Evolutionary conservation across 179 eudicot genomes (phyloP), one percentile per base, ranked within the genome.

Genomic region (Beta lomatogona): DNA sequence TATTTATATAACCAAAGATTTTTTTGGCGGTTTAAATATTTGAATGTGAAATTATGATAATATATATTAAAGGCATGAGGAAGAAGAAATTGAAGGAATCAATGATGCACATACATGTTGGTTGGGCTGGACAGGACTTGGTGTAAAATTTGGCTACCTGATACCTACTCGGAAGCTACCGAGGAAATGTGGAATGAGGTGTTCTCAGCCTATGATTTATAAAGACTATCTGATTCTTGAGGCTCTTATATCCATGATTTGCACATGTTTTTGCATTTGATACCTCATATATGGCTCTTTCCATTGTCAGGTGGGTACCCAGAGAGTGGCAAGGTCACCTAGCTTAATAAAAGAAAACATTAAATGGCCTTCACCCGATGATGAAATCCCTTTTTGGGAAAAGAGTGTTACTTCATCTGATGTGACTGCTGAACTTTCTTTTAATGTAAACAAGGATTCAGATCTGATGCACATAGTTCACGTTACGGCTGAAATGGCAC

Each of bases 401-500:
- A 89, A 86, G 75, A 89, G 82, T 5, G 79, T 84, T n/a, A 77
- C 88, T 78, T 79, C 86, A 28, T 86, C 88, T 82, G 88, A 89
- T 57, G 80, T 79, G 61, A 82, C 54, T 58, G 52, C 83, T 4
- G 88, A 85, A 65, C 73, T 57, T 64, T 87, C 91, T 13, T 41
- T 48, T 61, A 73, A 70, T 10, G 81, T 79, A 31, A 72, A 87
- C 80, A 89, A 88, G 83, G 98, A 91, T 80, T 75, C 91, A 57
- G 88, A 88, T 81, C 87, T 79, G 80, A 73, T 90, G 86, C 92
- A 93, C 80, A 61, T 91, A 70, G 80, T 89, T 81, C 98, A 94
- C 75, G 92, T 94, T 69, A 91, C 98, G 12, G 98, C 98, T 83
- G 98, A 94, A 82, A 89, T 94, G 97, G 98, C 98, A 68, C 98